These are phyloP conservation scores for Aspergillus novofumigatus DNA, from an alignment of 2,329 filamentous ascomycete species.

Conservation along the genomic window DNA sequence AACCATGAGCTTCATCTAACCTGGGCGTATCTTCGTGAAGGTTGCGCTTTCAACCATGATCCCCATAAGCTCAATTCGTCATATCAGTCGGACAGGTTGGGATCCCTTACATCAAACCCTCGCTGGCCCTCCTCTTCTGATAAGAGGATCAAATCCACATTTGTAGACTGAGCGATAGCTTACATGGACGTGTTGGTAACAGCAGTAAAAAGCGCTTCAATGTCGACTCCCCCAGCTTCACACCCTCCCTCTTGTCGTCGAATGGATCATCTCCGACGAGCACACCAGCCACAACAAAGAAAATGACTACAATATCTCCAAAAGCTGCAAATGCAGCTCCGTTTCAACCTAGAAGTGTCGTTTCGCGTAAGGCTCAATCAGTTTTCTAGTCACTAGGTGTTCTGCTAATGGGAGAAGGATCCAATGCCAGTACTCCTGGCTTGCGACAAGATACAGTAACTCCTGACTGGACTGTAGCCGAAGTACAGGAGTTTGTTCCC, in stretches of 20 bases:
- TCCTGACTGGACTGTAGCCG: constrained; percentile 43
- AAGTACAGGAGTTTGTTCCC: constrained; percentile 51
- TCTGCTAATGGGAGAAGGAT: constrained; percentile 32
- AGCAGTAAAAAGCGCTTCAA: constrained; percentile 69
- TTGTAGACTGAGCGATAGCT: constrained; percentile 11
- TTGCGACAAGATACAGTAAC: constrained; percentile 37
- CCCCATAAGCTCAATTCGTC: constrained; percentile 55
- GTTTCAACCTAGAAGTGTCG: constrained; percentile 42
- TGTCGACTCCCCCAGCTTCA: constrained; percentile 95
- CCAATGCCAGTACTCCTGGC: constrained; percentile 38
- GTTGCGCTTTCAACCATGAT: constrained; percentile 85
- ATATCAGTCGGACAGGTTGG: constrained; percentile 39
- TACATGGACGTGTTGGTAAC: constrained; percentile 10
- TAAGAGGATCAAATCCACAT: neutral
- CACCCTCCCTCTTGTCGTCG: constrained; percentile 53
- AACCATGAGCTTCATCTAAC: constrained; percentile 14
- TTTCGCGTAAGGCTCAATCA: constrained; percentile 33
- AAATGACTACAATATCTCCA: constrained; percentile 71
- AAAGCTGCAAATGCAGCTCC: constrained; percentile 82
- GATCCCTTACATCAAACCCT: constrained; percentile 3
- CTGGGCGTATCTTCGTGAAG: constrained; percentile 30
- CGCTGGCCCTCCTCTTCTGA: neutral
- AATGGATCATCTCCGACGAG: constrained; percentile 32
- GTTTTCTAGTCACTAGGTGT: neutral
- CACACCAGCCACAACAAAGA: constrained; percentile 47